Evolutionary conservation across 495 filamentous ascomycete species (phyloP), one percentile per base, ranked within the genome.

Genomic region (Venustampulla echinocandica): DNA sequence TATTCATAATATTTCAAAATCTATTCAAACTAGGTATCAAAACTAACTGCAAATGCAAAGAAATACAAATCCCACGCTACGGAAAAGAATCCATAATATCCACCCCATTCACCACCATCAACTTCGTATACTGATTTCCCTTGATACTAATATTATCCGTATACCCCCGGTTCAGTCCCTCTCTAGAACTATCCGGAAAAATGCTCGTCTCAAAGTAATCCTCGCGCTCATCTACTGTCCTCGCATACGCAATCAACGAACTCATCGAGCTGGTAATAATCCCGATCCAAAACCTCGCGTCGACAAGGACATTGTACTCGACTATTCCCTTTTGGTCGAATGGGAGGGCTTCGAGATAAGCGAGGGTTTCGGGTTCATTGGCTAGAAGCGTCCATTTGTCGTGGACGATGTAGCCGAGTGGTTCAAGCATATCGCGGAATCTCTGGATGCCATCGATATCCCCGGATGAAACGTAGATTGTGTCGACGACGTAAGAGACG

Each of bases 1-100:
- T n/a, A n/a, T n/a, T n/a, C n/a, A n/a, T n/a, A n/a, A n/a, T n/a
- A n/a, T n/a, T n/a, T n/a, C n/a, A n/a, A n/a, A n/a, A n/a, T n/a
- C n/a, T n/a, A n/a, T n/a, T n/a, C n/a, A n/a, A n/a, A n/a, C n/a
- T n/a, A n/a, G n/a, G n/a, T n/a, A n/a, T n/a, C n/a, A n/a, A n/a
- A n/a, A n/a, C n/a, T n/a, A n/a, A n/a, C n/a, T n/a, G n/a, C n/a
- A n/a, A n/a, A n/a, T n/a, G n/a, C n/a, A n/a, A n/a, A n/a, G n/a
- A n/a, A n/a, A n/a, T n/a, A n/a, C n/a, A n/a, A n/a, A n/a, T n/a
- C n/a, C n/a, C n/a, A n/a, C n/a, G n/a, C n/a, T n/a, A 38, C 27
- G 39, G 47, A 21, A 49, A 49, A n/a, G 39, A 20, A 35, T 33
- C 18, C 47, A 49, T 49, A 43, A 49, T 17, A 30, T 49, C 47